Evolutionary conservation across 441 rosid genomes (phyloP).

Genomic region (Flueggea neowawraea): DNA sequence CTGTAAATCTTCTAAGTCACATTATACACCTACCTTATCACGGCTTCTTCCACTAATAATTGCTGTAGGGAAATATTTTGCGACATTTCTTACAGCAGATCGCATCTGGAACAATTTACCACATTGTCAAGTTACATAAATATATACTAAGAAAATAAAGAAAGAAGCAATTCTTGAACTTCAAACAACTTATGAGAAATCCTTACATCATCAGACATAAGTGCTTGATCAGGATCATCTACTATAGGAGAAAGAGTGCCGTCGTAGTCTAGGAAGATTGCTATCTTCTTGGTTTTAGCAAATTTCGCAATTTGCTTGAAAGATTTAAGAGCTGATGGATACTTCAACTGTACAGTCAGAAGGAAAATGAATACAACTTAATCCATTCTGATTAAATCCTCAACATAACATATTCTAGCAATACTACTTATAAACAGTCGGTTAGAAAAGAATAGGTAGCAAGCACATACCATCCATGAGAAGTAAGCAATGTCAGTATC

Average conservation of each 20-base stretch:
- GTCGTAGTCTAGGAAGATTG: conserved; percentile 84
- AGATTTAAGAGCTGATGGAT: conserved; percentile 79
- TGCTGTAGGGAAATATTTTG: conserved; percentile 83
- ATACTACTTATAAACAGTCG: no score
- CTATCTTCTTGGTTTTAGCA: conserved; percentile 76
- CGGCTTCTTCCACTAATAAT: conserved; percentile 97
- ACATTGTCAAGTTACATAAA: neutral
- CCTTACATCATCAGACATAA: conserved; percentile 77
- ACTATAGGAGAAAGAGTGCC: conserved; percentile 97
- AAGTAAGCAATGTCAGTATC: conserved; percentile 57
- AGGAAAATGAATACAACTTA: conserved; percentile 1
- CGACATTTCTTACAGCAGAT: conserved; percentile 70
- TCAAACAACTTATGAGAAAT: neutral
- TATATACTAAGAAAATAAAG: neutral
- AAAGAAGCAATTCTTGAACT: neutral
- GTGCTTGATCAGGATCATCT: conserved; percentile 88
- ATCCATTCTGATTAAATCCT: no score
- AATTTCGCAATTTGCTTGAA: conserved; percentile 54
- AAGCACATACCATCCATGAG: conserved; percentile 66
- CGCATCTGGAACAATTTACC: conserved; percentile 65
- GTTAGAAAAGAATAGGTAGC: no score
- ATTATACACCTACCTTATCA: conserved; percentile 49
- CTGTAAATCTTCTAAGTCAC: neutral
- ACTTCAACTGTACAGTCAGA: conserved; percentile 53
- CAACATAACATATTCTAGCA: no score